phyloP scores from a whole-genome alignment of 169 alveolate species.

The Babesia divergens region DNA sequence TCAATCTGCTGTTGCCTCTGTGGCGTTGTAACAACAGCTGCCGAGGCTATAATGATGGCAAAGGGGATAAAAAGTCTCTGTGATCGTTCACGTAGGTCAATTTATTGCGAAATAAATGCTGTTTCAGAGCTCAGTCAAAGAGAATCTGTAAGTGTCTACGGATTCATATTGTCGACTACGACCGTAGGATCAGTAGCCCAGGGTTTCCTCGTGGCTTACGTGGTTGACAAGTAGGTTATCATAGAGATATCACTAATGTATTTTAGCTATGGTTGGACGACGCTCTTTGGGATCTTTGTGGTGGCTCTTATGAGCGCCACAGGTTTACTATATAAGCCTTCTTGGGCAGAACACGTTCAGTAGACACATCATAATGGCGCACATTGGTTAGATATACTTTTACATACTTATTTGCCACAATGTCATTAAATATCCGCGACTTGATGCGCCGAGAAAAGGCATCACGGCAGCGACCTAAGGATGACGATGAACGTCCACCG shows the following conservation, averaged over 20 bases:
- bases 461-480: constrained; percentile 30
- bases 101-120: not conserved
- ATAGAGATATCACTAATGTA: not conserved
- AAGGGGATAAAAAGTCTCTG: constrained; percentile 46
- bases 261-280: constrained; percentile 53
- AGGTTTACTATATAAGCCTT: constrained; percentile 29
- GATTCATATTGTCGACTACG: constrained; percentile 32
- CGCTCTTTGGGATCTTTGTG: constrained; percentile 18
- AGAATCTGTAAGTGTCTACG: constrained; percentile 33
- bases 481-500: not conserved
- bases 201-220: constrained; percentile 47
- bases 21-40: constrained; percentile 37
- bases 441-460: constrained; percentile 66
- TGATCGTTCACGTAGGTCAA: constrained; percentile 29
- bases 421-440: constrained; percentile 57
- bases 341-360: constrained; percentile 12
- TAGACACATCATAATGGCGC: not conserved
- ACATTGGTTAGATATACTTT: not conserved
- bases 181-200: constrained; percentile 46
- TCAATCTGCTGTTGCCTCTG: constrained; percentile 10
- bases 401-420: not conserved
- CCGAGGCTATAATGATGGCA: constrained; percentile 53
- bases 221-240: constrained; percentile 49
- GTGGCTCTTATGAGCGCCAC: constrained; percentile 34
- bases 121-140: constrained; percentile 16